Percentiles rank a stretch among this genome's conserved stretches.
These are phyloP conservation scores for Persicaria tinctoria DNA, from an alignment of 148 eudicot genomes.

Conservation along the genomic window DNA sequence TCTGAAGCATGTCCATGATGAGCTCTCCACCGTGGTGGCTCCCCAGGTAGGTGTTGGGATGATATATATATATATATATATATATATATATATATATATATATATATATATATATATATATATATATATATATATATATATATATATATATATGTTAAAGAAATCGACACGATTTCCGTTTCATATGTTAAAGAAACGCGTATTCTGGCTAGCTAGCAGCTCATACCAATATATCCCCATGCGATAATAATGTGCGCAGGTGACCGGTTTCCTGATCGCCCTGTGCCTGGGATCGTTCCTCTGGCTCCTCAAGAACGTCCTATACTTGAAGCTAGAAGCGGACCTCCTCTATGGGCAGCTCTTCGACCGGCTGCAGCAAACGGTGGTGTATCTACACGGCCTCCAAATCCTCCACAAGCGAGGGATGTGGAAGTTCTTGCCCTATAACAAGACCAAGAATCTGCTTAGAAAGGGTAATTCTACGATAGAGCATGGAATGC, in stretches of 20 bases:
- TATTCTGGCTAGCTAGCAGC: no score
- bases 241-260: no score
- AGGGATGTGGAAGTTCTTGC: constrained; percentile 8
- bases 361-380: neutral
- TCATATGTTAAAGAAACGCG: no score
- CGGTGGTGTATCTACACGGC: neutral
- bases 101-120: no score
- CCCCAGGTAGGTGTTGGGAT: no score
- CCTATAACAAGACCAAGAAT: neutral
- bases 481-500: neutral
- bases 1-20: constrained; percentile 3
- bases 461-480: neutral
- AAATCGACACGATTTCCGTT: no score
- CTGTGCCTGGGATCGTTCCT: constrained; percentile 1
- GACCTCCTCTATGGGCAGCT: constrained; percentile 10
- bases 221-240: no score
- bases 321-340: constrained; percentile 8
- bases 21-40: neutral
- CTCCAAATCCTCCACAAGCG: neutral
- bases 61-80: no score
- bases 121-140: no score
- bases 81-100: no score
- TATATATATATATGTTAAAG: no score
- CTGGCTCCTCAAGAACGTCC: constrained; percentile 8
- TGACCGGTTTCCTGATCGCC: constrained; percentile 2